Conservation (phyloP, 495 filamentous ascomycete genomes). For the Penicillium nucicola region DNA sequence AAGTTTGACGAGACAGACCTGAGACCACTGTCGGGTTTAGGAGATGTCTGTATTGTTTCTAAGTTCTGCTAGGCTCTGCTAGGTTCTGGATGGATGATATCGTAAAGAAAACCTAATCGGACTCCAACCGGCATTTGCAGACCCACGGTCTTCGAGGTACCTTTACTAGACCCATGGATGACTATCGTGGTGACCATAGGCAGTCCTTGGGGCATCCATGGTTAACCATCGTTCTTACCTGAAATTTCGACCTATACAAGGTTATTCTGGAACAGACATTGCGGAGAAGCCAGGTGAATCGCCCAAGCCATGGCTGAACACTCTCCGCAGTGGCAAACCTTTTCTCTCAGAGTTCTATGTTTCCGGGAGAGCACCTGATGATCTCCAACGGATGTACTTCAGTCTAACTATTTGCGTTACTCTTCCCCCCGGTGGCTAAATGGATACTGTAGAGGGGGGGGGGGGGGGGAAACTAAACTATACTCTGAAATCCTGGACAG, state of each 20-base stretch:
- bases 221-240: background rate
- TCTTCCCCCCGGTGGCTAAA: background rate
- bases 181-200: slow-evolving; percentile 5
- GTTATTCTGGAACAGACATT: slow-evolving; percentile 21
- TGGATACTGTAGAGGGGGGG: background rate
- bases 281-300: slow-evolving; percentile 17
- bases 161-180: slow-evolving; percentile 13
- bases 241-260: background rate
- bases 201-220: slow-evolving; percentile 9
- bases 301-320: too few relatives aligned
- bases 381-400: background rate
- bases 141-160: slow-evolving; percentile 24
- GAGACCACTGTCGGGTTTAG: background rate
- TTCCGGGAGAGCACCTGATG: slow-evolving; percentile 7
- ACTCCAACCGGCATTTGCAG: slow-evolving; percentile 3
- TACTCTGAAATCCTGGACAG: background rate
- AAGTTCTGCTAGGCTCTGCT: too few relatives aligned
- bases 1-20: background rate
- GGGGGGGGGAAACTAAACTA: background rate
- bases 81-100: background rate
- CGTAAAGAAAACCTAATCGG: background rate
- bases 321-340: slow-evolving; percentile 14
- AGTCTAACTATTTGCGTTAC: background rate
- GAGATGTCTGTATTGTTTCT: too few relatives aligned
- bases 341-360: background rate